Base-by-base conservation (phyloP, 179 eudicot species). In the Beta macrorhiza region DNA sequence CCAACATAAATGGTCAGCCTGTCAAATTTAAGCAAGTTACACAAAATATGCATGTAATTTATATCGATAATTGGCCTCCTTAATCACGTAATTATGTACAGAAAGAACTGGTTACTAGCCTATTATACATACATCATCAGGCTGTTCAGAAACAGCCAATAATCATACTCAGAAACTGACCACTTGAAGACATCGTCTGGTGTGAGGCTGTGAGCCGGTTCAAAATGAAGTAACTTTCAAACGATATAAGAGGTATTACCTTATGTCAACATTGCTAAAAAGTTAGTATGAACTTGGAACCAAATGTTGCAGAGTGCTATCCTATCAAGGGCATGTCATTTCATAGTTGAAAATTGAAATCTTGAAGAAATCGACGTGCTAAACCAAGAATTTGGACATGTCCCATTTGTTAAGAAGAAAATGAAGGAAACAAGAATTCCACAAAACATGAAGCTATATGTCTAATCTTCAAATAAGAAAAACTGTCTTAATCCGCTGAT, bases 341-440 rank as follows among this genome's bases (percentile, higher is more conserved):
- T 58, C 61, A 72, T 19, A 59, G 72, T 61, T 45, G 77, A 49
- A 47, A 47, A 47, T 29, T 37, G 42, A 29, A 29, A 29, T 37
- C 42, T 71, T 72, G 78, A 73, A 51, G 59, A 74, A 72, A 63
- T 15, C 62, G 37, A 72, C 20, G 65, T 25, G 82, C 82, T 59
- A 79, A 79, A 79, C 77, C 58, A 79, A 16, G 70, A 61, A 59
- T 13, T 13, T 67, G 45, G 16, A 12, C 14, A 14, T 11, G 70
- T 67, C 45, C 16, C 17, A 10, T 71, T 55, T 47, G 5, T 63
- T 1, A 20, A 63, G 20, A 63, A 20, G 12, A 22, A 63, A 11
- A 11, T 12, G 44, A 64, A 64, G 5, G 6, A 63, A 65, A 11
- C 4, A 29, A 37, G 7, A 29, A 29, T 9, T 65, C 17, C 19